Evolutionary conservation across 225 moss, liverwort and hornwort species (phyloP).

Genomic region (Straminergon stramineum): DNA sequence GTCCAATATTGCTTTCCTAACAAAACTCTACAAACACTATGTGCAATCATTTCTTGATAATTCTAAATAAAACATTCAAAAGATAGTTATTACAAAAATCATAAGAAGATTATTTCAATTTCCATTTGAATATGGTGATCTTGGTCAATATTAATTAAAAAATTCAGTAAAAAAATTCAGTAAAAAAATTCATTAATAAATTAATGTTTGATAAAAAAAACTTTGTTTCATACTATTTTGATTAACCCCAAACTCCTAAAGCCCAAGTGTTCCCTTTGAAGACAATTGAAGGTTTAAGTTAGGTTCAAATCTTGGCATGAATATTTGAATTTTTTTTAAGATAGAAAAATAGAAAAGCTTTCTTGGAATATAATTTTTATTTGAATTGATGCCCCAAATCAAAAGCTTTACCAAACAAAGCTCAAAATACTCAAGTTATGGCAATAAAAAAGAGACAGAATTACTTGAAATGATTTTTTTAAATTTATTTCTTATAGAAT

Average conservation of each 20-base stretch:
- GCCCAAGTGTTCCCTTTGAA: background rate
- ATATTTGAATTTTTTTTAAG: background rate
- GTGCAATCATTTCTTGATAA: background rate
- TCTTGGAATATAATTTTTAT: background rate
- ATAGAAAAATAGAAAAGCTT: background rate
- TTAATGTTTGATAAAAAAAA: too few species aligned
- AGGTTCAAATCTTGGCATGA: background rate
- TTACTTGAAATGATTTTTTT: background rate
- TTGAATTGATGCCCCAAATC: background rate
- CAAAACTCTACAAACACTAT: background rate
- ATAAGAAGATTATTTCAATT: background rate
- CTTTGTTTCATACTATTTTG: background rate
- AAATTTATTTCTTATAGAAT: too few species aligned
- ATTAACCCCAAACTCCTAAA: background rate
- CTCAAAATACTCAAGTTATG: background rate
- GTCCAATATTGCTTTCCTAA: background rate
- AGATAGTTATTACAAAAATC: background rate
- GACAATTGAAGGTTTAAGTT: background rate
- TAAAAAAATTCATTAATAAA: too few species aligned
- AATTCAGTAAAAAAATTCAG: background rate
- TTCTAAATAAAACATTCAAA: background rate
- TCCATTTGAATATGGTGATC: background rate
- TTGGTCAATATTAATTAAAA: background rate
- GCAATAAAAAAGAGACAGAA: background rate
- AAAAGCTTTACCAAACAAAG: background rate